Evolutionary conservation across 1,284 basidiomycete genomes (phyloP).

Genomic region (Quambalaria eucalypti): DNA sequence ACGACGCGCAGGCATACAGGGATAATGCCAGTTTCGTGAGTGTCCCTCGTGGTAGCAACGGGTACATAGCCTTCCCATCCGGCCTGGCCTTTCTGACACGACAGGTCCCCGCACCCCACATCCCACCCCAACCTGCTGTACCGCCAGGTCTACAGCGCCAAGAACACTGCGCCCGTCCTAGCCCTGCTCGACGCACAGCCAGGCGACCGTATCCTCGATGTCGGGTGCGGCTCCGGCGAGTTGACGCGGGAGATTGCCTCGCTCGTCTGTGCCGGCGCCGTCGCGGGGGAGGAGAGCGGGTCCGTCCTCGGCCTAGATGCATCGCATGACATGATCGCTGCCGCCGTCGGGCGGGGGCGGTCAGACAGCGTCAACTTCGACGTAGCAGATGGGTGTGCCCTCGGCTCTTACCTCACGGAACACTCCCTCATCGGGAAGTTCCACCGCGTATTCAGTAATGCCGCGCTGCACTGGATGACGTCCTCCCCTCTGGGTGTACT

Average conservation of each 20-base stretch:
- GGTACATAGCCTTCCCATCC: neutral
- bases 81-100: neutral
- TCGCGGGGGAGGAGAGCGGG: neutral
- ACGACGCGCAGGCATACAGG: conserved; percentile 2
- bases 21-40: conserved; percentile 6
- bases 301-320: conserved; percentile 9
- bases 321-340: conserved; percentile 6
- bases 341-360: no score
- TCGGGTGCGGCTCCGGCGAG: conserved; percentile 12
- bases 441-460: conserved; percentile 14
- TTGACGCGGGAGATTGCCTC: conserved; percentile 3
- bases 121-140: neutral
- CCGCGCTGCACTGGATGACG: conserved; percentile 13
- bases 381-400: neutral
- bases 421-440: conserved; percentile 1
- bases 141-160: conserved; percentile 4
- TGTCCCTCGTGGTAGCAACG: no score
- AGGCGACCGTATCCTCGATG: conserved; percentile 10
- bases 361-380: neutral
- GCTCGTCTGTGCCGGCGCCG: neutral
- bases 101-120: neutral
- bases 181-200: conserved; percentile 12
- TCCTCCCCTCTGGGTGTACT: conserved; percentile 3
- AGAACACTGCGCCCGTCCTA: conserved; percentile 8
- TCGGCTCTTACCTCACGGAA: neutral